These are phyloP conservation scores for Tuber indicum DNA, from an alignment of 495 filamentous ascomycete species.

Conservation along the genomic window DNA sequence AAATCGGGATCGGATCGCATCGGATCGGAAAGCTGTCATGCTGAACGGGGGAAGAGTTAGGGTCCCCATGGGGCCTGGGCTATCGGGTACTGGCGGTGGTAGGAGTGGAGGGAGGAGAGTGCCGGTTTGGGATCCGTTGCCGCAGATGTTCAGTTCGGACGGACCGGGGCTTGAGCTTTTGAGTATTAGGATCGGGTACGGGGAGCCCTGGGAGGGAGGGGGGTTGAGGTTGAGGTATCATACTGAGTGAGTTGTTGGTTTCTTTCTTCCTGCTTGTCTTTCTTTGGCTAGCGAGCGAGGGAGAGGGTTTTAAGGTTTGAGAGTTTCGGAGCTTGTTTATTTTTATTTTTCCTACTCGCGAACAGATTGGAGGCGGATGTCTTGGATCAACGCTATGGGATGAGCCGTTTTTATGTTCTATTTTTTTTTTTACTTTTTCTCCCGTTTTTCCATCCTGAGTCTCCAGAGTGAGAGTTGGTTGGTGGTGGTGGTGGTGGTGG, in stretches of 20 bases:
- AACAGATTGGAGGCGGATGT: neutral
- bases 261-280: constrained; percentile 7
- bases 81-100: constrained; percentile 12
- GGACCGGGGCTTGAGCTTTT: constrained; percentile 19
- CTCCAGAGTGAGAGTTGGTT: neutral
- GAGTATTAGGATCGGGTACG: constrained; percentile 23
- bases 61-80: constrained; percentile 10
- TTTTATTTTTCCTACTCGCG: neutral
- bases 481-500: constrained; percentile 5
- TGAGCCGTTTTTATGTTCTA: constrained; percentile 4
- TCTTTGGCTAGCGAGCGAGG: neutral
- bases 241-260: constrained; percentile 26
- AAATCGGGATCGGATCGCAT: neutral
- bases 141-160: constrained; percentile 14
- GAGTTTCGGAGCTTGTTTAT: neutral
- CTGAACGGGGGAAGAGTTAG: constrained; percentile 12
- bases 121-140: constrained; percentile 14
- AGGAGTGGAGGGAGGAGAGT: constrained; percentile 16
- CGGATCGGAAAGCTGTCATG: neutral
- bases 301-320: neutral
- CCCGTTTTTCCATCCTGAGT: constrained; percentile 6
- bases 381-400: constrained; percentile 12
- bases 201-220: constrained; percentile 15
- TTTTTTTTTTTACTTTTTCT: neutral
- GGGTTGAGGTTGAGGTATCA: constrained; percentile 29